phyloP scores from a whole-genome alignment of 805 yeast genomes.

The Ogataea paraovalis region DNA sequence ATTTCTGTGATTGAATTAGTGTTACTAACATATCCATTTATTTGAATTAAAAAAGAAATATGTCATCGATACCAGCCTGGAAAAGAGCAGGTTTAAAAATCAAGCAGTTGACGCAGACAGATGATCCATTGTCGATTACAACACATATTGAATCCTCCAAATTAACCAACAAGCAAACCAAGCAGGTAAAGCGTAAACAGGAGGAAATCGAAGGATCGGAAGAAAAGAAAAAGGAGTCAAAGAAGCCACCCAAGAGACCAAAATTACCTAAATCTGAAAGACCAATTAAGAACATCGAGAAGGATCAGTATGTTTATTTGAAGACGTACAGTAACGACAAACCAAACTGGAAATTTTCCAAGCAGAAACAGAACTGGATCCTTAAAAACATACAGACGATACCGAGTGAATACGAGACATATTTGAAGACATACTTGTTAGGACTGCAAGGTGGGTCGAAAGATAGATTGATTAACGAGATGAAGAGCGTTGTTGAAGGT shows the following conservation, averaged over 20 bases:
- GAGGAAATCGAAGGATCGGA: slow-evolving; percentile 22
- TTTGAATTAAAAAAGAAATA: background rate
- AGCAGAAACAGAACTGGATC: slow-evolving; percentile 85
- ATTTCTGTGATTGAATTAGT: background rate
- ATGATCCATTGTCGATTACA: slow-evolving; percentile 41
- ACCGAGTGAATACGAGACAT: slow-evolving; percentile 49
- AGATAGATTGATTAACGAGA: slow-evolving; percentile 48
- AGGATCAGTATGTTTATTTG: slow-evolving; percentile 67
- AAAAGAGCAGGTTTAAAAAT: slow-evolving; percentile 69
- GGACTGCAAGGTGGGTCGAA: slow-evolving; percentile 71
- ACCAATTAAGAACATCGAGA: slow-evolving; percentile 63
- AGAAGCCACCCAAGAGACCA: slow-evolving; percentile 66
- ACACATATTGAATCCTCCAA: slow-evolving; percentile 42
- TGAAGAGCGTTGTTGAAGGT: slow-evolving; percentile 40
- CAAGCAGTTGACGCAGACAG: slow-evolving; percentile 37
- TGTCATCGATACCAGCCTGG: slow-evolving; percentile 69
- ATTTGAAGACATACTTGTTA: slow-evolving; percentile 47
- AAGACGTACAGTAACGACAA: slow-evolving; percentile 52
- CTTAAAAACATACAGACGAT: slow-evolving; percentile 54
- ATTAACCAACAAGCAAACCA: slow-evolving; percentile 40
- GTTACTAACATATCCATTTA: too few relatives aligned
- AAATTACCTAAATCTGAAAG: slow-evolving; percentile 68
- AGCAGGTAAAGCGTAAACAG: slow-evolving; percentile 33
- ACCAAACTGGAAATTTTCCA: slow-evolving; percentile 76
- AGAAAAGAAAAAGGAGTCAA: slow-evolving; percentile 11